Conservation (phyloP, 192 early-diverging fungal species). For the Linnemannia zychae region DNA sequence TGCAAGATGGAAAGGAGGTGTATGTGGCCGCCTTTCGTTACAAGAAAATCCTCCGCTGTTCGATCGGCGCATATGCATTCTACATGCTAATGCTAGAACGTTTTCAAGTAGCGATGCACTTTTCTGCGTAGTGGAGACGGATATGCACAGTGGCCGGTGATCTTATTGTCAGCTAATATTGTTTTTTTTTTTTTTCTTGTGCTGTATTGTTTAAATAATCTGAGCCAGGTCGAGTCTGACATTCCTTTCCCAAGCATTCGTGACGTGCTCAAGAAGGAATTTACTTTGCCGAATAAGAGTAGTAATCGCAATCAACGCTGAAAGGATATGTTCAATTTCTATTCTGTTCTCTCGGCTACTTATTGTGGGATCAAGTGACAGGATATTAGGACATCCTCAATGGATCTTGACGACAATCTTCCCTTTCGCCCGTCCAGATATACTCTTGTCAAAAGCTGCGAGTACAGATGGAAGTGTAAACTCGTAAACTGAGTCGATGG, state of each 20-base stretch:
- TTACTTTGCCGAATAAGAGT: slow-evolving; percentile 67
- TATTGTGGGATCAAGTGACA: neutral
- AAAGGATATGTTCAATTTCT: neutral
- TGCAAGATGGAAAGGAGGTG: slow-evolving; percentile 19
- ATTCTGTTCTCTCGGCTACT: neutral
- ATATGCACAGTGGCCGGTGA: neutral
- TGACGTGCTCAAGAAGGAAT: slow-evolving; percentile 85
- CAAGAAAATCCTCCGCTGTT: slow-evolving; percentile 14
- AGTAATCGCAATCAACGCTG: neutral
- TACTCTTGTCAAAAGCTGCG: slow-evolving; percentile 28
- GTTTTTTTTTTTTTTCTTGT: too few species aligned
- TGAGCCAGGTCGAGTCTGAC: neutral
- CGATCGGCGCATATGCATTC: slow-evolving; percentile 25
- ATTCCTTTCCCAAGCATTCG: slow-evolving; percentile 43
- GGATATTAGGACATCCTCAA: neutral
- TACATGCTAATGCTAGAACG: slow-evolving; percentile 45
- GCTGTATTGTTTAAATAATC: too few species aligned
- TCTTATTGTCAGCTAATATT: slow-evolving; percentile 6
- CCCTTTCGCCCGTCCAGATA: slow-evolving; percentile 23
- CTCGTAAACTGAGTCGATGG: slow-evolving; percentile 23
- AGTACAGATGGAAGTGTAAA: slow-evolving; percentile 29
- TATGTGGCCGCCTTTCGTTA: slow-evolving; percentile 34
- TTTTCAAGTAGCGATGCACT: slow-evolving; percentile 10
- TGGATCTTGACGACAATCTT: slow-evolving; percentile 37
- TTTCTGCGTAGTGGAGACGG: neutral